These are phyloP conservation scores for Boeremia lycopersici DNA, from an alignment of 2,329 filamentous ascomycete genomes.

Conservation along the genomic window DNA sequence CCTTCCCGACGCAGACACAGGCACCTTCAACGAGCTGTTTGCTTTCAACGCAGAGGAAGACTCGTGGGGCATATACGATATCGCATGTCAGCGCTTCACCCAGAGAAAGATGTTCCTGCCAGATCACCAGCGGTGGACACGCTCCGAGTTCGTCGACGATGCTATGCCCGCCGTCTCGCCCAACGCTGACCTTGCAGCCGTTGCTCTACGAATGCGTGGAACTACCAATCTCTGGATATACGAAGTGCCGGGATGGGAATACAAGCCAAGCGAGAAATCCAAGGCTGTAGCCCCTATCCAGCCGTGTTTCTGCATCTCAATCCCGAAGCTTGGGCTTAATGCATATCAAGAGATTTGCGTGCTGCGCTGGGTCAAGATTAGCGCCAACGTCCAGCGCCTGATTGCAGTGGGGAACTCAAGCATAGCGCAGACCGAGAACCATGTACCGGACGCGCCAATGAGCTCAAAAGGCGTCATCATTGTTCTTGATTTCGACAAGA, in stretches of 20 bases:
- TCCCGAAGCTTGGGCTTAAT: slow-evolving; percentile 39
- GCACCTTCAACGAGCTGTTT: slow-evolving; percentile 49
- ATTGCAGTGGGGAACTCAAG: slow-evolving; percentile 48
- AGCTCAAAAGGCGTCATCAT: slow-evolving; percentile 47
- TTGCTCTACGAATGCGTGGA: slow-evolving; percentile 46
- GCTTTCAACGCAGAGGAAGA: slow-evolving; percentile 50
- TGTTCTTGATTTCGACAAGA: slow-evolving; percentile 48
- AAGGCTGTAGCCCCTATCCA: slow-evolving; percentile 41
- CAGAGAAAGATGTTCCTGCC: slow-evolving; percentile 48
- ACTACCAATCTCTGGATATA: slow-evolving; percentile 50
- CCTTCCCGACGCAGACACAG: slow-evolving; percentile 46
- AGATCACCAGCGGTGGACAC: slow-evolving; percentile 46
- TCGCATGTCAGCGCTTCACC: slow-evolving; percentile 46
- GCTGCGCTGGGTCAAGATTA: slow-evolving; percentile 45
- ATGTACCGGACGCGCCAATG: slow-evolving; percentile 33
- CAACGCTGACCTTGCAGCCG: slow-evolving; percentile 46
- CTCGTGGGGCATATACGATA: slow-evolving; percentile 50
- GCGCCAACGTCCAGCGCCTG: slow-evolving; percentile 41
- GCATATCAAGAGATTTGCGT: slow-evolving; percentile 46
- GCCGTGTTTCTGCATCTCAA: slow-evolving; percentile 46
- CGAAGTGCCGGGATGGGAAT: slow-evolving; percentile 46
- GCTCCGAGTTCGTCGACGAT: slow-evolving; percentile 48
- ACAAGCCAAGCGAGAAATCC: slow-evolving; percentile 33
- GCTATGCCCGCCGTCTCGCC: slow-evolving; percentile 50
- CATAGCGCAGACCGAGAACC: slow-evolving; percentile 27